These are phyloP conservation scores for Lecanicillium sp. DNA, from an alignment of 2,329 filamentous ascomycete species.

Conservation along the genomic window DNA sequence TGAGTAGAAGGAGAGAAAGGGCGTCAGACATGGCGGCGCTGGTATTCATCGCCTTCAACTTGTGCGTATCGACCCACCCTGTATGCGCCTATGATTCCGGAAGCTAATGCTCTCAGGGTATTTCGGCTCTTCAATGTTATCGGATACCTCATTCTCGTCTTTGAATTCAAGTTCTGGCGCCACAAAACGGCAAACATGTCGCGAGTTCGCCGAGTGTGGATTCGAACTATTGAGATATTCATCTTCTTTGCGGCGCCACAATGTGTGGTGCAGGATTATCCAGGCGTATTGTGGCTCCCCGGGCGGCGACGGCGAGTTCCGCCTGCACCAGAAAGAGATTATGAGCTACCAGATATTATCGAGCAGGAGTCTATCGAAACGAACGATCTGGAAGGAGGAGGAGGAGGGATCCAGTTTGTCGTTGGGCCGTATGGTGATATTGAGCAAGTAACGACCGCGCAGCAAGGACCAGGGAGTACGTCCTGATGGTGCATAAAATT, in stretches of 20 bases:
- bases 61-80: constrained; percentile 21
- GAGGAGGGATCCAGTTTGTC: no score
- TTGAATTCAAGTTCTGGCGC: constrained; percentile 30
- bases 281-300: constrained; percentile 20
- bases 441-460: no score
- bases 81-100: not conserved
- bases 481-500: no score
- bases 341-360: no score
- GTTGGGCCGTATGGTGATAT: no score
- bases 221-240: constrained; percentile 20
- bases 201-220: constrained; percentile 15
- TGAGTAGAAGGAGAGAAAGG: not conserved
- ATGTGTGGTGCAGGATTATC: constrained; percentile 29
- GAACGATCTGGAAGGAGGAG: no score
- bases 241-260: constrained; percentile 36
- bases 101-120: constrained; percentile 17
- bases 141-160: constrained; percentile 28
- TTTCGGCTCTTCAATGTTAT: constrained; percentile 30
- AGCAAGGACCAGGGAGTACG: no score
- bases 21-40: constrained; percentile 20
- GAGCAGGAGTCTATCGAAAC: no score
- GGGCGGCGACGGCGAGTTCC: not conserved
- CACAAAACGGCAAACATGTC: constrained; percentile 24
- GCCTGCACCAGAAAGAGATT: not conserved
- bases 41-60: constrained; percentile 27